Evolutionary conservation across 108 stramenopile genomes (phyloP).

Genomic region (Seminavis robusta): DNA sequence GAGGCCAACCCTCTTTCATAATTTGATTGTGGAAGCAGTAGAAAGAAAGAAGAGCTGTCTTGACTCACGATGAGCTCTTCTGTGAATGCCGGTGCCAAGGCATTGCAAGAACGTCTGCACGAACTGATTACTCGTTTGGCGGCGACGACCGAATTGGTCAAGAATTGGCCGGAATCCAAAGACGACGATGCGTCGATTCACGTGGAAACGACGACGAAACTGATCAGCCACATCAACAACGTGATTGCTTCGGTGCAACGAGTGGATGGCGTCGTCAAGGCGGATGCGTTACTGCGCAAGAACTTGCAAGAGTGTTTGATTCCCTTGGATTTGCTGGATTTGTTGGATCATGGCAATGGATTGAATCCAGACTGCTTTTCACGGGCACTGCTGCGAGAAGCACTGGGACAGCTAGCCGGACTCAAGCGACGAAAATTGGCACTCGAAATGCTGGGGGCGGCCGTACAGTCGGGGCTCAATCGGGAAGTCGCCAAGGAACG

Average conservation of each 20-base stretch:
- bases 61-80: too few species aligned
- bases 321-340: slow-evolving; percentile 75
- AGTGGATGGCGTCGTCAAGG: slow-evolving; percentile 62
- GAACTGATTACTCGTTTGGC: slow-evolving; percentile 51
- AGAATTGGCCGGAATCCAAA: slow-evolving; percentile 63
- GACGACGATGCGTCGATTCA: slow-evolving; percentile 67
- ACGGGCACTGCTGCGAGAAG: slow-evolving; percentile 62
- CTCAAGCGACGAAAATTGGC: slow-evolving; percentile 70
- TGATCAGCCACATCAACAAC: slow-evolving; percentile 50
- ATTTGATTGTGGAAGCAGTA: too few species aligned
- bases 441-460: slow-evolving; percentile 61
- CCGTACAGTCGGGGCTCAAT: slow-evolving; percentile 55
- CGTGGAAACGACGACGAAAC: slow-evolving; percentile 54
- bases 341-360: slow-evolving; percentile 66
- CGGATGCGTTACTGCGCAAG: slow-evolving; percentile 40
- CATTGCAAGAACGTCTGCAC: slow-evolving; percentile 63
- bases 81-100: slow-evolving; percentile 23
- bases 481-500: background rate
- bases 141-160: slow-evolving; percentile 52
- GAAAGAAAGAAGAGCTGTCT: too few species aligned
- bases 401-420: slow-evolving; percentile 66
- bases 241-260: slow-evolving; percentile 37
- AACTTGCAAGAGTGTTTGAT: slow-evolving; percentile 60
- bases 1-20: too few species aligned
- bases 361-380: slow-evolving; percentile 82